Evolutionary conservation across 2,329 filamentous ascomycete genomes (phyloP).

Genomic region (Ascochyta koolunga): DNA sequence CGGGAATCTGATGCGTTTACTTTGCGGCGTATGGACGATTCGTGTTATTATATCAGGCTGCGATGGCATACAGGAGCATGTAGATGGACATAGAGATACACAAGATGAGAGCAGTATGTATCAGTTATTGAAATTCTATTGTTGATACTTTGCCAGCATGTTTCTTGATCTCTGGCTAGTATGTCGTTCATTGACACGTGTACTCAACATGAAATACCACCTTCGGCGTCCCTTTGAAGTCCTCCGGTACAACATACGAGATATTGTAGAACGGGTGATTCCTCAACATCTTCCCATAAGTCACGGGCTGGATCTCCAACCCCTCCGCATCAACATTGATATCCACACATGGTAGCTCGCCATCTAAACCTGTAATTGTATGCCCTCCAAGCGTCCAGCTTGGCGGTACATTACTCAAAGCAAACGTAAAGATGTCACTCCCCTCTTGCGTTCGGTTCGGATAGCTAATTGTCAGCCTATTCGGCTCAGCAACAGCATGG

Average conservation of each 20-base stretch:
- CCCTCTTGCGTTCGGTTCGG: constrained; percentile 28
- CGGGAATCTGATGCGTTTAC: background rate
- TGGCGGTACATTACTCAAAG: constrained; percentile 25
- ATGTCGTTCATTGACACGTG: constrained; percentile 36
- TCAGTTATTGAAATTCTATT: no score
- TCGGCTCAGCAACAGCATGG: constrained; percentile 46
- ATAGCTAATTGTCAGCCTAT: constrained; percentile 23
- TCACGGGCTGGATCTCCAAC: constrained; percentile 44
- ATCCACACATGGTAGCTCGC: constrained; percentile 44
- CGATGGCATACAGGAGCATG: background rate
- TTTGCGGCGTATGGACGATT: background rate
- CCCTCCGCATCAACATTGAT: constrained; percentile 50
- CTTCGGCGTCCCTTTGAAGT: constrained; percentile 49
- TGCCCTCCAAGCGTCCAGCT: constrained; percentile 22
- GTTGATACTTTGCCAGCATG: no score
- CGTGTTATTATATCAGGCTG: background rate
- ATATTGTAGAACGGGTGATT: constrained; percentile 56
- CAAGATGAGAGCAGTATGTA: background rate
- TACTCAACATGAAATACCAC: constrained; percentile 46
- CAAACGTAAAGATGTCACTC: constrained; percentile 27
- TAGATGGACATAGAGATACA: constrained; percentile 8
- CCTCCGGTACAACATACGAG: constrained; percentile 52
- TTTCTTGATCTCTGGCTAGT: no score
- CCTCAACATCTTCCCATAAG: constrained; percentile 48
- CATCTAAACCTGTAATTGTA: constrained; percentile 18